These are phyloP conservation scores for Euptelea pleiosperma DNA, from an alignment of 164 flowering plant genomes.

Conservation along the genomic window DNA sequence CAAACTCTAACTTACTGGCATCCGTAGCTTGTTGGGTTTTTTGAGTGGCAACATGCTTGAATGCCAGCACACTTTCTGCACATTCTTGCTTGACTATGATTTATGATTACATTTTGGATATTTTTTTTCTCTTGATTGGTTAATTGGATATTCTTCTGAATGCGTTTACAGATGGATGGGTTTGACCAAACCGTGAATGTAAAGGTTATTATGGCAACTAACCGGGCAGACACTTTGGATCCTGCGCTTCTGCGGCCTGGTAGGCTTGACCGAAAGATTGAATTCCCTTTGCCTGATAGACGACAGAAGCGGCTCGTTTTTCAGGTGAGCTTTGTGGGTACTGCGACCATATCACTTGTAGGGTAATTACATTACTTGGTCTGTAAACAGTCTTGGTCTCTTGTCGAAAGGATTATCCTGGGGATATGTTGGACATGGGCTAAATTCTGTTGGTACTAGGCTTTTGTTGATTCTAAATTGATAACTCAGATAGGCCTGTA, in stretches of 20 bases:
- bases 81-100: background rate
- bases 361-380: too few species aligned
- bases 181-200: slow-evolving; percentile 97
- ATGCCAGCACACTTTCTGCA: too few species aligned
- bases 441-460: background rate
- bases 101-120: background rate
- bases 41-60: background rate
- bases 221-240: slow-evolving; percentile 93
- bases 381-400: too few species aligned
- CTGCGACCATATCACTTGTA: too few species aligned
- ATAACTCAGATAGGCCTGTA: too few species aligned
- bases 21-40: background rate
- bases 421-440: background rate
- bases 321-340: slow-evolving; percentile 46
- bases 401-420: too few species aligned
- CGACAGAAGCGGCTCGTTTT: slow-evolving; percentile 96
- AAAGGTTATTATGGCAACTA: slow-evolving; percentile 98
- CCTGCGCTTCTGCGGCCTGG: slow-evolving; percentile 98
- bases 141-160: slow-evolving; percentile 8
- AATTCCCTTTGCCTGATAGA: slow-evolving; percentile 95
- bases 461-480: background rate
- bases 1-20: background rate
- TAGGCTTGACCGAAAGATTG: slow-evolving; percentile 92
- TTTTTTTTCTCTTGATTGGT: too few species aligned
- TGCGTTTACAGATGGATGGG: slow-evolving; percentile 81